Percentiles rank a stretch among this genome's conserved stretches.
Conservation (phyloP, 331 rosid species). For the Telfairia occidentalis region DNA sequence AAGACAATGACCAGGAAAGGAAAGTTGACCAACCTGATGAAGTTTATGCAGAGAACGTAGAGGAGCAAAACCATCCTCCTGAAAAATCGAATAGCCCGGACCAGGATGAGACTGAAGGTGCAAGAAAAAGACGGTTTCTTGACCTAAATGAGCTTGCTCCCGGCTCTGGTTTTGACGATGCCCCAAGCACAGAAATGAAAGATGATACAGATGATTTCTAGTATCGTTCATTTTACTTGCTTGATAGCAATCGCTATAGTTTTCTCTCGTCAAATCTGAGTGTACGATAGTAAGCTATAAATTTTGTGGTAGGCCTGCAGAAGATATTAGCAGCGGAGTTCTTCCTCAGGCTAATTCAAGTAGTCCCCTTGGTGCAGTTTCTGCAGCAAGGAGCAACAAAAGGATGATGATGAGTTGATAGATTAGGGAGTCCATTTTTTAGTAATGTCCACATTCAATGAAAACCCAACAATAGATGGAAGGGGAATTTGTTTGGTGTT, state of each 20-base stretch:
- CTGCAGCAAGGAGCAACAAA: conserved; percentile 46
- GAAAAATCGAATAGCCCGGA: conserved; percentile 58
- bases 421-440: conserved; percentile 73
- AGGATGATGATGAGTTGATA: conserved; percentile 51
- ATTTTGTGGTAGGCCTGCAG: conserved; percentile 58
- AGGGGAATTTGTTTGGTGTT: conserved; percentile 53
- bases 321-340: conserved; percentile 42
- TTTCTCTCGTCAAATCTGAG: conserved; percentile 32
- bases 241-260: conserved; percentile 19
- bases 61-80: conserved; percentile 47
- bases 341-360: conserved; percentile 51
- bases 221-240: conserved; percentile 29
- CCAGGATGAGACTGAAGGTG: conserved; percentile 60
- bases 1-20: conserved; percentile 48
- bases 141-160: conserved; percentile 97
- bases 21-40: conserved; percentile 46
- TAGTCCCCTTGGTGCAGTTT: conserved; percentile 40
- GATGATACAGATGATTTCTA: conserved; percentile 63
- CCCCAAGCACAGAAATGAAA: conserved; percentile 50
- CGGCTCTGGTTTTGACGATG: conserved; percentile 79
- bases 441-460: conserved; percentile 38
- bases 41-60: conserved; percentile 30
- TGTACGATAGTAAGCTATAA: conserved; percentile 63
- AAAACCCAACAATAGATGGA: conserved; percentile 37
- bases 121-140: conserved; percentile 64